phyloP scores from a whole-genome alignment of 768 basidiomycete species.

The Amanita subjunquillea region DNA sequence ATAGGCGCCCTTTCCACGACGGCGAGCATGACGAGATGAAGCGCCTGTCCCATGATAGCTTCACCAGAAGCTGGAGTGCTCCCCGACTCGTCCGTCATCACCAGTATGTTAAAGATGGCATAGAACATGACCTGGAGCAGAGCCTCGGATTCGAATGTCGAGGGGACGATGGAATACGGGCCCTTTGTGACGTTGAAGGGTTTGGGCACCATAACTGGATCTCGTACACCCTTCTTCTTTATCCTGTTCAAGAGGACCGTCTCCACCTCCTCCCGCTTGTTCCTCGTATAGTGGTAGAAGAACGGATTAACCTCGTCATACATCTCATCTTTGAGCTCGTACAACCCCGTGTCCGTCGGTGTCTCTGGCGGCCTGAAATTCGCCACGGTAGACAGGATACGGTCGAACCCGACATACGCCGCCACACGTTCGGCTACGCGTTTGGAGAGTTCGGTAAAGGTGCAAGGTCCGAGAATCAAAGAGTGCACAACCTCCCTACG shows the following conservation, averaged over 20 bases:
- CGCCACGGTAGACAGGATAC: slow-evolving; percentile 68
- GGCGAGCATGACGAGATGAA: slow-evolving; percentile 82
- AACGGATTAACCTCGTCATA: slow-evolving; percentile 91
- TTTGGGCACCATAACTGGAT: slow-evolving; percentile 70
- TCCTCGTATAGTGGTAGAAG: slow-evolving; percentile 92
- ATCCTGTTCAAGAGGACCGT: slow-evolving; percentile 55
- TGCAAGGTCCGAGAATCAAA: slow-evolving; percentile 77
- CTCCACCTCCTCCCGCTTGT: slow-evolving; percentile 89
- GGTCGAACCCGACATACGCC: slow-evolving; percentile 77
- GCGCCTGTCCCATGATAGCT: slow-evolving; percentile 79
- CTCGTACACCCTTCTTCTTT: slow-evolving; percentile 45
- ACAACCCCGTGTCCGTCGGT: slow-evolving; percentile 71
- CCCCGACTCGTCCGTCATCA: slow-evolving; percentile 48
- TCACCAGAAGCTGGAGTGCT: slow-evolving; percentile 70
- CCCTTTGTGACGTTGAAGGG: slow-evolving; percentile 53
- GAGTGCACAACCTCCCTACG: slow-evolving; percentile 85
- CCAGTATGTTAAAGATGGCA: slow-evolving; percentile 64
- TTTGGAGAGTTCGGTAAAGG: slow-evolving; percentile 87
- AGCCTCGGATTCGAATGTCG: slow-evolving; percentile 57
- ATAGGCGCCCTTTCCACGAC: slow-evolving; percentile 56
- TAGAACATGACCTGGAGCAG: slow-evolving; percentile 80
- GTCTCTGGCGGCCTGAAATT: slow-evolving; percentile 75
- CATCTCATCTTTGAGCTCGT: slow-evolving; percentile 75
- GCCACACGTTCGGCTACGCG: slow-evolving; percentile 83
- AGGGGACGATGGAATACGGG: slow-evolving; percentile 58